Conservation (phyloP, 2,329 filamentous ascomycete genomes). For the Pleoardoris graminearum region DNA sequence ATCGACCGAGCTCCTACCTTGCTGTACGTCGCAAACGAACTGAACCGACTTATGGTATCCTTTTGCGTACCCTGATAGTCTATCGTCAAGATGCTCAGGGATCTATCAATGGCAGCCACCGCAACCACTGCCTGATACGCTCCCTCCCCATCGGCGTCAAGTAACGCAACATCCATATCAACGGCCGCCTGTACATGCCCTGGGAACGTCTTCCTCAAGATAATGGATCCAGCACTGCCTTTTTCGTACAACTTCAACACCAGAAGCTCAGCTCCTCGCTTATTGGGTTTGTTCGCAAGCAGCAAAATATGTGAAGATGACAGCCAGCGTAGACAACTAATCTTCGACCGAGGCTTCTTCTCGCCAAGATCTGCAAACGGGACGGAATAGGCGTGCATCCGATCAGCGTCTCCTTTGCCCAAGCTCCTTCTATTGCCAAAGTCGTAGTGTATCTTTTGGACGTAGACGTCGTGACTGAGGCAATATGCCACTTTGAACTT, state of each 20-base stretch:
- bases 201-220: slow-evolving; percentile 63
- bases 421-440: slow-evolving; percentile 47
- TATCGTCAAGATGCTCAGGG: slow-evolving; percentile 76
- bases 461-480: slow-evolving; percentile 73
- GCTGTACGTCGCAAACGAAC: slow-evolving; percentile 55
- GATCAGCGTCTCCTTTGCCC: slow-evolving; percentile 26
- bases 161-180: slow-evolving; percentile 73
- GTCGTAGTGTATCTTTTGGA: slow-evolving; percentile 62
- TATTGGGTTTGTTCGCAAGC: slow-evolving; percentile 59
- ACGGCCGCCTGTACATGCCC: slow-evolving; percentile 72
- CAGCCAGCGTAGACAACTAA: slow-evolving; percentile 61
- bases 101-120: slow-evolving; percentile 77
- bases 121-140: slow-evolving; percentile 80
- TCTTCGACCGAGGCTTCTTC: slow-evolving; percentile 53
- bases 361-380: slow-evolving; percentile 39
- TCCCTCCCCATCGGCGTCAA: slow-evolving; percentile 61
- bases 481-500: slow-evolving; percentile 78
- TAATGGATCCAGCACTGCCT: slow-evolving; percentile 51
- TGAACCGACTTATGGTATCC: slow-evolving; percentile 54
- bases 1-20: slow-evolving; percentile 49
- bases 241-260: slow-evolving; percentile 64
- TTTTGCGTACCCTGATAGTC: slow-evolving; percentile 63
- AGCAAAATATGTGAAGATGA: slow-evolving; percentile 58
- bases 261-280: slow-evolving; percentile 59
- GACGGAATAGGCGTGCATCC: slow-evolving; percentile 36